Evolutionary conservation across 305 asterid species (phyloP).

Genomic region (Fraxinus xanthoxyloides): DNA sequence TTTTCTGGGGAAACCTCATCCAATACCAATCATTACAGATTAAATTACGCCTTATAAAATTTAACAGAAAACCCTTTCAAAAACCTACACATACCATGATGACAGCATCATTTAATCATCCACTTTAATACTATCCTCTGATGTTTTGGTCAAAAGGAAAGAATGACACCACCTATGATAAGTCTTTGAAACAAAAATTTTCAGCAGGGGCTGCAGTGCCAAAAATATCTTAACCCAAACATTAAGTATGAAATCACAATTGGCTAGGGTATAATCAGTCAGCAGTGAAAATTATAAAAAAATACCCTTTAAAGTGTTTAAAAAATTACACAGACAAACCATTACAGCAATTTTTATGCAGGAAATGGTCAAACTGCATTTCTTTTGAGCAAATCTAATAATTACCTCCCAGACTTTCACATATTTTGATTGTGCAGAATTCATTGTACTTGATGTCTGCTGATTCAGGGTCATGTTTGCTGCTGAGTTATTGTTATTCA

Average conservation of each 20-base stretch:
- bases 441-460: conserved; percentile 65
- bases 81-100: neutral
- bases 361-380: neutral
- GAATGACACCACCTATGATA: neutral
- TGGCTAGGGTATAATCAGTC: neutral
- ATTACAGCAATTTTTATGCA: neutral
- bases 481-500: conserved; percentile 44
- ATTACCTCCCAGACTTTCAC: conserved; percentile 96
- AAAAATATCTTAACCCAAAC: neutral
- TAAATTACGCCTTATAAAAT: neutral
- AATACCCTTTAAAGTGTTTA: neutral
- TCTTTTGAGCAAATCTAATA: neutral
- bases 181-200: neutral
- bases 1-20: neutral
- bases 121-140: neutral
- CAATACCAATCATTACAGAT: neutral
- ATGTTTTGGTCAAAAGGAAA: neutral
- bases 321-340: neutral
- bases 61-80: neutral
- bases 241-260: neutral
- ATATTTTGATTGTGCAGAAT: conserved; percentile 79
- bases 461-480: conserved; percentile 72
- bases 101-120: neutral
- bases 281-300: neutral
- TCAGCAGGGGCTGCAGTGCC: neutral